Evolutionary conservation across 1,284 basidiomycete species (phyloP), one percentile per base, ranked within the genome.

Genomic region (Pseudozyma tsukubaensis): DNA sequence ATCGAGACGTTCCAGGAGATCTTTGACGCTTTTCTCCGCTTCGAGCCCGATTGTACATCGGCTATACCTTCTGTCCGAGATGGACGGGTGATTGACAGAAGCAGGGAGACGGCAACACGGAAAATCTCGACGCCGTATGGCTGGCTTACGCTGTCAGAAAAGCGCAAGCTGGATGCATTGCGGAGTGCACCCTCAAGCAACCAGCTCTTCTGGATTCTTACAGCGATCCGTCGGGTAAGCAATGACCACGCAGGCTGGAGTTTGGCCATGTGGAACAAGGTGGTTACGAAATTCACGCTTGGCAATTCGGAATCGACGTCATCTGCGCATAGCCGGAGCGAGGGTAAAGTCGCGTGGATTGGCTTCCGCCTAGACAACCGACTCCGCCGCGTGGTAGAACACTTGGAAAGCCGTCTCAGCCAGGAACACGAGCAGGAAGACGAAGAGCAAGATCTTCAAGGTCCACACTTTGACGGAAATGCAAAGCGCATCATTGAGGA

Each of bases 131-230:
- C 59, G 29, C 40, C 48, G 16, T 35, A 48, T 9, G 63, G 62
- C 7, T 59, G 63, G 63, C 14, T 66, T 34, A 56, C 62, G 3
- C 32, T 56, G 35, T 13, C 48, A 29, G 55, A 70, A 39, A 70
- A 64, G 50, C 50, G 67, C 11, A 35, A 32, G 11, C 8, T 70
- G 53, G 67, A 70, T 40, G 57, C 39, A 32, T 11, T 50, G 9
- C 49, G 58, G 21, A 55, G 51, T 1, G 57, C 64, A 32, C 72
- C 68, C 18, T 58, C 64, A 16, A 42, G 57, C 24, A 64, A 76
- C n/a, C 60, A 76, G 49, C 59, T 72, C 4, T 76, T 76, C 35
- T 76, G 62, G 62, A 53, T 72, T 21, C 48, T 76, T 6, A 76
- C 73, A 2, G 64, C 73, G 0, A 61, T 76, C 13, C 60, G 73